Evolutionary conservation across 2,329 filamentous ascomycete genomes (phyloP).

Genomic region (Beauveria sp.): DNA sequence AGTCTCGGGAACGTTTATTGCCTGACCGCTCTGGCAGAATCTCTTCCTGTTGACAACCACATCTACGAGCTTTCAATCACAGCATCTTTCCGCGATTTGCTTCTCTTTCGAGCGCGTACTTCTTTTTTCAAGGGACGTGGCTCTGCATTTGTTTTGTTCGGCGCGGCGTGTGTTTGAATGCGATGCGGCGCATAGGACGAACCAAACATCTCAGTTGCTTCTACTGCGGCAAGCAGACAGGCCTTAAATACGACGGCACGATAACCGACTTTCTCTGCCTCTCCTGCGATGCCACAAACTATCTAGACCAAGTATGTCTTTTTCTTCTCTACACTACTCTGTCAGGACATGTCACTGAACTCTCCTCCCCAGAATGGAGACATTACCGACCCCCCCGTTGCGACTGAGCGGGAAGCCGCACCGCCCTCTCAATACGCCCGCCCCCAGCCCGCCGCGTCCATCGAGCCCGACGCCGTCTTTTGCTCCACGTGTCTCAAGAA

Average conservation of each 20-base stretch:
- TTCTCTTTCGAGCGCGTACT: not conserved
- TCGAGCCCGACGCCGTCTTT: conserved; percentile 36
- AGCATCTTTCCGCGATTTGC: not conserved
- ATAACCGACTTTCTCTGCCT: conserved; percentile 64
- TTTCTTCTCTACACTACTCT: not conserved
- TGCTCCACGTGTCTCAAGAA: conserved; percentile 83
- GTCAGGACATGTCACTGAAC: not conserved
- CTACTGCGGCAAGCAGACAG: conserved; percentile 69
- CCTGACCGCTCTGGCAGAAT: conserved; percentile 14
- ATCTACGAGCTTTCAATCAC: not conserved
- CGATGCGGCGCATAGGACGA: conserved; percentile 37
- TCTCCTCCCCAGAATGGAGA: conserved; percentile 59
- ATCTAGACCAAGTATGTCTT: conserved; percentile 68
- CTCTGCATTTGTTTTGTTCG: not conserved
- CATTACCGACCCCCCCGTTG: conserved; percentile 76
- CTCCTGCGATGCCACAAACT: conserved; percentile 79
- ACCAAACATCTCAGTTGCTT: conserved; percentile 59
- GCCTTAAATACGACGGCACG: conserved; percentile 47
- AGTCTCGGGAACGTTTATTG: not conserved
- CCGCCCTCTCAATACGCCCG: conserved; percentile 40
- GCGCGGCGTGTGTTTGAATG: not conserved
- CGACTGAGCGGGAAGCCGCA: conserved; percentile 37
- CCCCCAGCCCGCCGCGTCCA: conserved; percentile 26
- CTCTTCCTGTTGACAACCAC: conserved; percentile 6
- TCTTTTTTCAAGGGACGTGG: not conserved